Evolutionary conservation across 352 stramenopile genomes (phyloP), one percentile per base, ranked within the genome.

Genomic region (Globisporangium nodosum): DNA sequence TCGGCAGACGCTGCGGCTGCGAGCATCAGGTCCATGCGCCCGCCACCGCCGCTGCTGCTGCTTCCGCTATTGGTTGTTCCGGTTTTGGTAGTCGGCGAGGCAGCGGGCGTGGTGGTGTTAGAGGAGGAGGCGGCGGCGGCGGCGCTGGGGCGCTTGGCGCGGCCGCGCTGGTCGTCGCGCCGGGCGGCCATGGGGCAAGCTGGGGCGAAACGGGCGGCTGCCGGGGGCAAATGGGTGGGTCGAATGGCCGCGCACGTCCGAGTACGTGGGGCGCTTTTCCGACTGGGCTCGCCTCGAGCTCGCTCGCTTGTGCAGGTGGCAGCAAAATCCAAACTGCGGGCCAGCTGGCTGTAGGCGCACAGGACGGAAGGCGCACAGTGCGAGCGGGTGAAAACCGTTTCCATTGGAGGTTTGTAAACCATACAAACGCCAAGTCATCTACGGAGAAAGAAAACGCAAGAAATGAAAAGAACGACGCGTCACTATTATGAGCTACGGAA

Each of bases 241-340:
- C 24, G 24, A 27, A 27, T 27, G 24, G 24, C 24, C 24, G 24
- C 24, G 24, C 24, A 27, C 24, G 24, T 3, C 24, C 1, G 24
- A 27, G 24, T 27, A 27, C 24, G 24, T 27, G 37, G 0, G 8
- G 11, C 35, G 9, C 35, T 15, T 9, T 40, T 40, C 31, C 5
- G 31, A 11, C 31, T 7, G 31, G 5, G 35, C 37, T 46, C 30
- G 18, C 16, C 16, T 20, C 31, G 30, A 33, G 58, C 43, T 50
- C 6, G n/a, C 21, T 16, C 2, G 27, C 46, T 33, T 55, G 66
- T 43, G 61, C 49, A 35, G 52, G 51, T 52, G 51, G 42, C 40
- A 35, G 69, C 65, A 73, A 81, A 78, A 76, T 78, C 69, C 64
- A 76, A 78, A 81, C 58, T 81, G 72, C 51, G 18, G 40, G 37